phyloP scores from a whole-genome alignment of 345 rosid species.

The Brassica rapa region DNA sequence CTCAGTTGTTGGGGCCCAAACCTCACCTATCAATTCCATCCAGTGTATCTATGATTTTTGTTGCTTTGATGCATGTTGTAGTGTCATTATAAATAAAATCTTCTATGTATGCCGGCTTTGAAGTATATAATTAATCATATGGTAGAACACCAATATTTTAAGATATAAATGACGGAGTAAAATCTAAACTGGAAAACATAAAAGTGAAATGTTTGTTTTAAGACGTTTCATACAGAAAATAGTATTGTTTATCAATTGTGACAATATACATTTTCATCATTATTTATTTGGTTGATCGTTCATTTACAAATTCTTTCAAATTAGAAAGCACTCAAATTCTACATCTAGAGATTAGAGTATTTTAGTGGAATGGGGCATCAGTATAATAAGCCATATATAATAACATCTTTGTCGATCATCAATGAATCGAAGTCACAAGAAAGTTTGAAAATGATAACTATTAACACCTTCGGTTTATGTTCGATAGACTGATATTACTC shows the following conservation, averaged over 20 bases:
- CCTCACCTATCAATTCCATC: slow-evolving; percentile 15
- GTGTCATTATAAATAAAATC: background rate
- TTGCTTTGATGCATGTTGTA: slow-evolving; percentile 21
- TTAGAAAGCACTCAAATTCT: background rate
- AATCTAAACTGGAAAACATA: background rate
- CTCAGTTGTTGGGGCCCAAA: slow-evolving; percentile 23
- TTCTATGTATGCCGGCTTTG: background rate
- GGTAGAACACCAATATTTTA: background rate
- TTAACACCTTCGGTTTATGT: too few species aligned
- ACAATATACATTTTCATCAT: background rate
- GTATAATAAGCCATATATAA: background rate
- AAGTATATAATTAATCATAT: background rate
- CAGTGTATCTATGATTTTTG: background rate
- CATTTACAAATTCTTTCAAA: background rate
- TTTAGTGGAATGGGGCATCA: background rate
- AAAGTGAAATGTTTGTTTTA: background rate
- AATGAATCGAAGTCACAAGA: background rate
- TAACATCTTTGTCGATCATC: background rate
- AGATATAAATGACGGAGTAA: background rate
- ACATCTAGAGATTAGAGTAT: background rate
- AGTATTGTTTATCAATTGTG: background rate
- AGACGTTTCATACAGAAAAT: background rate
- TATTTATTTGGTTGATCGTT: background rate
- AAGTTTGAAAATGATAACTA: background rate
- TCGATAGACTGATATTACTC: background rate